These are phyloP conservation scores for Candida ficus DNA, from an alignment of 805 yeast species.

Conservation along the genomic window DNA sequence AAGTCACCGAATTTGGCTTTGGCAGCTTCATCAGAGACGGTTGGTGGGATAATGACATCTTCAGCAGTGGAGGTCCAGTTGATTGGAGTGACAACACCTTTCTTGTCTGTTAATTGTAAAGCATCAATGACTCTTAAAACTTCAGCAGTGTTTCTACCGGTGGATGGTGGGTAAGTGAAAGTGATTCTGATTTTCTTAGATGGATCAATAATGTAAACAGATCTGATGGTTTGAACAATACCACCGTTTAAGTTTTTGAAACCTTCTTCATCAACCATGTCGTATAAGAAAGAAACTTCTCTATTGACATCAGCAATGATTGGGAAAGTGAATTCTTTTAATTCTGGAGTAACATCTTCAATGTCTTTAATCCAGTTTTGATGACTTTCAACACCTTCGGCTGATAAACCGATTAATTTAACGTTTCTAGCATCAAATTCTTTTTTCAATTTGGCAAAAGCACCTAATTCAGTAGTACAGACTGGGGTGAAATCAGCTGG, in stretches of 20 bases:
- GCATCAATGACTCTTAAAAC: slow-evolving; percentile 88
- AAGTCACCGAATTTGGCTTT: slow-evolving; percentile 81
- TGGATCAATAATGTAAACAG: slow-evolving; percentile 90
- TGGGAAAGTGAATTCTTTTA: slow-evolving; percentile 77
- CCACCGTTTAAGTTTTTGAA: slow-evolving; percentile 70
- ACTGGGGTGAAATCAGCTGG: slow-evolving; percentile 98
- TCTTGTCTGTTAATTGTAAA: slow-evolving; percentile 76
- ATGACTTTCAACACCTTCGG: slow-evolving; percentile 78
- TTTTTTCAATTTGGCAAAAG: slow-evolving; percentile 83
- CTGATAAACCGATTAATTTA: slow-evolving; percentile 86
- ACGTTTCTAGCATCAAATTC: slow-evolving; percentile 82
- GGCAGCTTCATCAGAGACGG: slow-evolving; percentile 73
- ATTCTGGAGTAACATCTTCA: slow-evolving; percentile 68
- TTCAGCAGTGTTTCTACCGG: slow-evolving; percentile 92
- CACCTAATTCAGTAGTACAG: slow-evolving; percentile 94
- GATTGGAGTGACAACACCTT: slow-evolving; percentile 85
- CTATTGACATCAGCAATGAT: slow-evolving; percentile 84
- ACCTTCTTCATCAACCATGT: slow-evolving; percentile 85
- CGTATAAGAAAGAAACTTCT: slow-evolving; percentile 78
- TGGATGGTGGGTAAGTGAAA: slow-evolving; percentile 87
- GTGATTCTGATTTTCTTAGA: slow-evolving; percentile 81
- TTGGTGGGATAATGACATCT: slow-evolving; percentile 90
- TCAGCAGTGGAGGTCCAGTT: slow-evolving; percentile 83
- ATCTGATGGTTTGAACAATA: slow-evolving; percentile 81
- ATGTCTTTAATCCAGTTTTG: slow-evolving; percentile 86